Base-by-base conservation (phyloP, 2,329 filamentous ascomycete genomes). In the Rutstroemia sydowiana region DNA sequence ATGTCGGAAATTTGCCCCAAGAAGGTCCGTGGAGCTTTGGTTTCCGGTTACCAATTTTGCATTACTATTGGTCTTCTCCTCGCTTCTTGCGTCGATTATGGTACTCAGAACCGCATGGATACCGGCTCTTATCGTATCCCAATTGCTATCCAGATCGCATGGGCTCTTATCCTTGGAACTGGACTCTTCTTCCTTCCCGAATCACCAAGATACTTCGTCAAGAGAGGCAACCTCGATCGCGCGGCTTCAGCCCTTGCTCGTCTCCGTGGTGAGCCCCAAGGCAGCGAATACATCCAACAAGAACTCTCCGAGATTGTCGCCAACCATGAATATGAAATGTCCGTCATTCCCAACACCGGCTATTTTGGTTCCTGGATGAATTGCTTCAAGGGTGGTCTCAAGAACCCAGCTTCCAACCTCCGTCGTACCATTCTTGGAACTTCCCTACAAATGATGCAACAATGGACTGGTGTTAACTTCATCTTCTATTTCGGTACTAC, bases 401-500 rank as follows among this genome's bases (percentile, higher is more conserved):
- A 63, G 56, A 76, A 77, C 52, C 73, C 76, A 57, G 84, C 82
- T 59, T 82, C 81, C 57, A 89, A 82, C 75, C 66, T 87, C 51
- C 84, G 85, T 63, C 79, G 82, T 59, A 85, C 84, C 23, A 81
- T 88, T 54, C 75, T 88, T 41, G 85, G 85, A 62, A 85, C 81
- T 41, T 84, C 82, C 23, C 74, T 88, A 31, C 85, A 88, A 74
- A 88, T 88, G 84, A 87, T 88, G 83, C 85, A 88, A 70, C 84
- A 87, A 70, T 80, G 75, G 74, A 66, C 62, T 20, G 88, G 89
- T 75, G 86, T 95, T 72, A 95, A 95, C 78, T 95, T 92, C 72
- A 88, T 93, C 76, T 93, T 91, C 75, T 87, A 88, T 74, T 88
- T 84, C 74, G 88, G 87, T 32, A 90, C 87, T 31, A 81, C 86